Evolutionary conservation across 306 rosid species (phyloP).

Genomic region (Trifolium repens): DNA sequence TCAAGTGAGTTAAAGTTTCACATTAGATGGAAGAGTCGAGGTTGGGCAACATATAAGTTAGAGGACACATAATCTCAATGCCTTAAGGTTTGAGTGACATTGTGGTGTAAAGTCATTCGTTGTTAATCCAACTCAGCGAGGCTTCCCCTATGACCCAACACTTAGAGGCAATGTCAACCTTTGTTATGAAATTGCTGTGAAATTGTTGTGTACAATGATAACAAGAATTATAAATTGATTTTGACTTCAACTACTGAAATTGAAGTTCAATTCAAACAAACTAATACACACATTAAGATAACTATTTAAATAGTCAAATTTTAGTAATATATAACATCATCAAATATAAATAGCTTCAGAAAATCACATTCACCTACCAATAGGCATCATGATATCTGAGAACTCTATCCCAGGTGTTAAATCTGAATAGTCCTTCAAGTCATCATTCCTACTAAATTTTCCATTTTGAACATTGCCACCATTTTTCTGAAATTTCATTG

Average conservation of each 20-base stretch:
- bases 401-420: constrained; percentile 56
- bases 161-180: too few species aligned
- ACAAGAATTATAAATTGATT: background rate
- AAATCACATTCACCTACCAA: constrained; percentile 42
- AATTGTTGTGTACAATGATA: background rate
- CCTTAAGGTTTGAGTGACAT: too few species aligned
- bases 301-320: background rate
- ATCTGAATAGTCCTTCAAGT: constrained; percentile 41
- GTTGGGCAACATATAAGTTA: too few species aligned
- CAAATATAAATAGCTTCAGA: too few species aligned
- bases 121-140: too few species aligned
- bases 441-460: background rate
- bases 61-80: too few species aligned
- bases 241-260: background rate
- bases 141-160: too few species aligned
- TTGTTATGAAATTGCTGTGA: background rate
- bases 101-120: too few species aligned
- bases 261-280: background rate
- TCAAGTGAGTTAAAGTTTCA: too few species aligned
- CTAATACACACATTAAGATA: background rate
- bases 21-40: too few species aligned
- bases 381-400: constrained; percentile 45
- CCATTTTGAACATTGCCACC: background rate
- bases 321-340: too few species aligned
- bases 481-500: constrained; percentile 56